Evolutionary conservation across 179 eudicot genomes (phyloP).

Genomic region (Silene coronaria): DNA sequence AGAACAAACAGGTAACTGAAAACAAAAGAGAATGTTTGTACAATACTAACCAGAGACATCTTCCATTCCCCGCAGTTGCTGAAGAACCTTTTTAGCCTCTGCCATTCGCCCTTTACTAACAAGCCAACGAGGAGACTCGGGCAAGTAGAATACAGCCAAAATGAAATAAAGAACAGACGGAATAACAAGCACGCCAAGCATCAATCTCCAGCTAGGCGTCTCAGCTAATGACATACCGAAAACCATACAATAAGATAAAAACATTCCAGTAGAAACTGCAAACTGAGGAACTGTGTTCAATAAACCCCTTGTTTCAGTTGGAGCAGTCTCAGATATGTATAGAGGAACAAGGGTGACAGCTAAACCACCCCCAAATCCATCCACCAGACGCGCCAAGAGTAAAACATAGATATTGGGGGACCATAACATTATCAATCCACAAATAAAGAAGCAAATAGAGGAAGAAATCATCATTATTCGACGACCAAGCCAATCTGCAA

Average conservation of each 20-base stretch:
- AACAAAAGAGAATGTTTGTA: neutral
- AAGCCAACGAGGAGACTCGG: constrained; percentile 97
- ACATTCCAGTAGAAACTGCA: constrained; percentile 69
- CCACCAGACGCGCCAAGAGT: constrained; percentile 64
- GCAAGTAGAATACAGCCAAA: constrained; percentile 62
- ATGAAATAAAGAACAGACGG: constrained; percentile 57
- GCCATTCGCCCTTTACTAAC: constrained; percentile 83
- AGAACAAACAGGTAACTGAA: neutral
- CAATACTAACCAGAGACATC: constrained; percentile 66
- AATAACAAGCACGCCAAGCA: constrained; percentile 67
- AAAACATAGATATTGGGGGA: constrained; percentile 69
- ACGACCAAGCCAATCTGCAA: constrained; percentile 75
- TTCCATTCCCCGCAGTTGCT: constrained; percentile 67
- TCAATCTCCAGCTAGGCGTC: constrained; percentile 75
- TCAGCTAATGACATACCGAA: constrained; percentile 72
- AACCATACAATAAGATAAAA: constrained; percentile 66
- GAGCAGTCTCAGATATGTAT: constrained; percentile 87
- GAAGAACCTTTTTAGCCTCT: constrained; percentile 77
- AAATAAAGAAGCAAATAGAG: constrained; percentile 53
- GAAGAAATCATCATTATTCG: constrained; percentile 67
- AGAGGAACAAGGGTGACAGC: constrained; percentile 72
- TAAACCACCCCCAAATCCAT: constrained; percentile 83
- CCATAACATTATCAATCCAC: constrained; percentile 71
- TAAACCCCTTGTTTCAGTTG: constrained; percentile 71
- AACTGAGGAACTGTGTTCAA: constrained; percentile 85